Conservation (phyloP, 2,329 filamentous ascomycete genomes). For the Ophiostoma fasciatum region DNA sequence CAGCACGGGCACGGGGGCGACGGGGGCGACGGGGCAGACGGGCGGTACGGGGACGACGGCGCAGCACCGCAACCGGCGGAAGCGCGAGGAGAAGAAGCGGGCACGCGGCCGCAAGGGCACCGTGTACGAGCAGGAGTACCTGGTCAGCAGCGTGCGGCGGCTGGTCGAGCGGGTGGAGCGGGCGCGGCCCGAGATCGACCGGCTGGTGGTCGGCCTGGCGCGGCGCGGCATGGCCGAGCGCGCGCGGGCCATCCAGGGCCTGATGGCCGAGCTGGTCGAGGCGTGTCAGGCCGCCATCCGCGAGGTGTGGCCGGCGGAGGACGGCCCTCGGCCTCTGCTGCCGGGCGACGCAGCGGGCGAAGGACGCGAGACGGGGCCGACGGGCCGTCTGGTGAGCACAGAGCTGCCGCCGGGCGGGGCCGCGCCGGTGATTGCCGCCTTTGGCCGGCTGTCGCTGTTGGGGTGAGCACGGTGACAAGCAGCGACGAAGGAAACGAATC, state of each 20-base stretch:
- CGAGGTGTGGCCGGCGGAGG: conserved; percentile 44
- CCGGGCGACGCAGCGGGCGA: conserved; percentile 7
- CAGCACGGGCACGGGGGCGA: conserved; percentile 38
- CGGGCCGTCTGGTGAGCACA: background rate
- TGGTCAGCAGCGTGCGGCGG: conserved; percentile 73
- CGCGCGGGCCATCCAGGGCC: conserved; percentile 59
- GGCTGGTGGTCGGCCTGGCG: conserved; percentile 62
- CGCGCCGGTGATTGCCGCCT: conserved; percentile 31
- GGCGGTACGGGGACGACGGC: conserved; percentile 6
- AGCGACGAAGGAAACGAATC: too few species aligned
- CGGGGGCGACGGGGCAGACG: conserved; percentile 9
- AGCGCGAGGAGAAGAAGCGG: conserved; percentile 86
- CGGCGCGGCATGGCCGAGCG: conserved; percentile 77
- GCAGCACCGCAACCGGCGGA: conserved; percentile 61
- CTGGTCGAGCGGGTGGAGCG: conserved; percentile 71
- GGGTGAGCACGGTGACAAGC: too few species aligned
- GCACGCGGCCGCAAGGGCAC: conserved; percentile 91
- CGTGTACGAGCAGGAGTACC: conserved; percentile 95
- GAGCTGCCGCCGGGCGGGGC: conserved; percentile 31
- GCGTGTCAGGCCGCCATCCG: conserved; percentile 50
- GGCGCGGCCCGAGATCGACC: conserved; percentile 54
- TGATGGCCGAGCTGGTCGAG: conserved; percentile 59
- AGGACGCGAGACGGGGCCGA: background rate
- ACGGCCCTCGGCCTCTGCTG: background rate
- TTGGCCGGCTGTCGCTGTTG: conserved; percentile 36